Evolutionary conservation across 2,329 filamentous ascomycete genomes (phyloP), one percentile per base, ranked within the genome.

Genomic region (Colletotrichum truncatum): DNA sequence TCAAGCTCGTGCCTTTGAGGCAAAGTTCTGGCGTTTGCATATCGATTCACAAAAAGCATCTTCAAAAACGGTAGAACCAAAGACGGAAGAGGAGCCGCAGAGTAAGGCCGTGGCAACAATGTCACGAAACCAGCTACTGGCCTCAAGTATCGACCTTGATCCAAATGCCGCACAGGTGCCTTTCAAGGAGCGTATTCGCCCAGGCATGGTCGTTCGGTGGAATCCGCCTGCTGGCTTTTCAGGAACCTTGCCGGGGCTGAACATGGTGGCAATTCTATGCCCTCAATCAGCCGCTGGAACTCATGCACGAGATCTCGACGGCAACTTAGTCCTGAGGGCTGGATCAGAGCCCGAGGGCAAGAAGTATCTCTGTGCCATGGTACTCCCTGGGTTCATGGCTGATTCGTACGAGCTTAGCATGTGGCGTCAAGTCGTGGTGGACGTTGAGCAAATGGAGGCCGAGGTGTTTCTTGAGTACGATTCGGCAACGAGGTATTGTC

Each of bases 381-480:
- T 83, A 1, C 63, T 68, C 5, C 78, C 78, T 4, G 75, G 72
- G 4, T 57, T 76, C 7, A 71, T 78, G 70, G 65, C 74, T 0
- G 76, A 75, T 8, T 72, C 78, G 4, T 84, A 78, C 55, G 78
- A 80, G 43, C 56, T 84, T 9, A 72, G 74, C 55, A 28, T 81
- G 16, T 81, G 78, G 79, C 72, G 71, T 28, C 80, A 82, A 57
- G 64, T 75, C 21, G 71, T 78, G 3, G 69, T 81, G 2, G 63
- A 67, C 16, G 68, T 76, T 5, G 71, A 74, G 1, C 51, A 69
- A 64, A 82, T 84, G 79, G 73, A 77, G 36, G 69, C 64, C 0
- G 81, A 83, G 70, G 75, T 82, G 4, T 62, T 81, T 28, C 64
- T 83, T 9, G 79, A 83, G 68, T 83, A 81, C 67, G 81, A 83